These are phyloP conservation scores for Penicillium thymicola DNA, from an alignment of 2,329 filamentous ascomycete species.

Conservation along the genomic window DNA sequence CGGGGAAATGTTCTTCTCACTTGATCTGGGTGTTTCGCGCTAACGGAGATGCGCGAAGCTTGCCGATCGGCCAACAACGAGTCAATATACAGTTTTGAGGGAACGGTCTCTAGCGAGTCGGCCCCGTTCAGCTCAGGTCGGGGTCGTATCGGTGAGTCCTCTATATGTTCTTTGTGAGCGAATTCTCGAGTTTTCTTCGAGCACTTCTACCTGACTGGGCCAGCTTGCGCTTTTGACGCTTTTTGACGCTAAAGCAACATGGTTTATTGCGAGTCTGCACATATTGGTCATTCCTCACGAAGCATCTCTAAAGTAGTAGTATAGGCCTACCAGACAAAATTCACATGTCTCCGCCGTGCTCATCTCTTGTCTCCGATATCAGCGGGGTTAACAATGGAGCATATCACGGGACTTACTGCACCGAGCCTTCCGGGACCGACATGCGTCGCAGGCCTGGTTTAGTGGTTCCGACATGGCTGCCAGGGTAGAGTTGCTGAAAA, in stretches of 20 bases:
- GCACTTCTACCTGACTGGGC: background rate
- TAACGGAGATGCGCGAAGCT: background rate
- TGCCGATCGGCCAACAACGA: background rate
- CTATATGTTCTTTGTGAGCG: background rate
- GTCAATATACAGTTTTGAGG: background rate
- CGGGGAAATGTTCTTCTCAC: background rate
- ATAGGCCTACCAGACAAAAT: background rate
- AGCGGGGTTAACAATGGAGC: background rate
- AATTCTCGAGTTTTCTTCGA: background rate
- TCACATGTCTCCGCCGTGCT: background rate
- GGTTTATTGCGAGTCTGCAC: background rate
- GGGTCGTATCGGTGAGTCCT: background rate
- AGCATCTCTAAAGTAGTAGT: background rate
- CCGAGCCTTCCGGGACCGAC: background rate
- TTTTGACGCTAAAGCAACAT: background rate
- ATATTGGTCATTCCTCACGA: background rate
- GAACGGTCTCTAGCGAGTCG: background rate
- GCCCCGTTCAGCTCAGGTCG: background rate
- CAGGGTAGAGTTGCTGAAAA: background rate
- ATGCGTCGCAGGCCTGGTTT: background rate
- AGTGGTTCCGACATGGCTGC: background rate
- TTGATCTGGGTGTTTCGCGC: background rate
- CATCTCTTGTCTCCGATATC: background rate
- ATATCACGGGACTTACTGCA: background rate
- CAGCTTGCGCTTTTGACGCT: background rate